Base-by-base conservation (phyloP, 371 early-diverging fungal species). In the Mortierella sp. region DNA sequence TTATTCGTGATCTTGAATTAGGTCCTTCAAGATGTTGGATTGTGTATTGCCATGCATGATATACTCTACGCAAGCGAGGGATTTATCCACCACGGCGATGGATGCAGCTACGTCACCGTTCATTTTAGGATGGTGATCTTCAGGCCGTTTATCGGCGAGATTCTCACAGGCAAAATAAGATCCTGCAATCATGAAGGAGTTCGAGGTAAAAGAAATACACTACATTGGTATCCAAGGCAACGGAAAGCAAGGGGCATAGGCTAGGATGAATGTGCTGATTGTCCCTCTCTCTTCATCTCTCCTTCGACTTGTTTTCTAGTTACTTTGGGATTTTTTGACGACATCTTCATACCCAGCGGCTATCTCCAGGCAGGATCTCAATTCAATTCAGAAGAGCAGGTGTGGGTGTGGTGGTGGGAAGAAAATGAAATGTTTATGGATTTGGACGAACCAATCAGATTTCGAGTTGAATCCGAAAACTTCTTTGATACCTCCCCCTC, bases 291-390 rank as follows among this genome's bases (percentile, higher is more conserved):
- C 16, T n/a, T n/a, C 45, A 11, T 22, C 38, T 57, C 22, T 32
- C 32, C 36, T 10, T 48, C 0, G 22, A n/a, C 15, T 62, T 32
- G 0, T 36, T 7, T 41, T 40, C 57, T 65, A 92, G 95, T 96
- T 5, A 89, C 96, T 0, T 80, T 97, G 83, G 94, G 92, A 15
- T 98, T 97, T 72, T 97, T 98, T 82, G 96, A 96, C 82, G 98
- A 98, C 84, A 96, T 98, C 19, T 77, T 85, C 58, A 93, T 98
- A 47, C 96, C 97, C 1, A 86, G 89, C 10, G 83, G 82, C 38
- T 85, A 88, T 52, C 85, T 94, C 71, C 94, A 92, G 55, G 69
- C 76, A 1, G 89, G 88, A 52, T 87, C 91, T 15, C 89, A 88
- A 58, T 96, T 92, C 84, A 92, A 94, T 77, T 84, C 88, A 36